phyloP scores from a whole-genome alignment of 176 grass and related monocot genomes.

The Aegilops longissima region DNA sequence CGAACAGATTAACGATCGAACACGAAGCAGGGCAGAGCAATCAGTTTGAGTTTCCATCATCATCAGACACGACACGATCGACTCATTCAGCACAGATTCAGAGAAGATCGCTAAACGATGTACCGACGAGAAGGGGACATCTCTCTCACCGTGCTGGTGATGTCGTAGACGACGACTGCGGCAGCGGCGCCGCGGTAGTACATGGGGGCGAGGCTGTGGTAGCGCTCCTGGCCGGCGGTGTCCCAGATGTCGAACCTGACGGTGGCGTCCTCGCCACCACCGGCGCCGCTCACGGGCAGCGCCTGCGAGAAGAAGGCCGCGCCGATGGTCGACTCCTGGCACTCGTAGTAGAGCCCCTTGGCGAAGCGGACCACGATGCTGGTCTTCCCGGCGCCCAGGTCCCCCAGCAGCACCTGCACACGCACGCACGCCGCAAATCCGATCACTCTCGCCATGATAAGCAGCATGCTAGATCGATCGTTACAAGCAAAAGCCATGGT shows the following conservation, averaged over 20 bases:
- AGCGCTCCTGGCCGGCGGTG: constrained; percentile 78
- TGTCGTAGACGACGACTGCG: constrained; percentile 78
- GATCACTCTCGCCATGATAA: background rate
- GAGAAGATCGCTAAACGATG: background rate
- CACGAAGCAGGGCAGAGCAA: background rate
- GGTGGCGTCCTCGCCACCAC: constrained; percentile 46
- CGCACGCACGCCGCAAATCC: background rate
- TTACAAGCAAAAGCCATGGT: too few relatives aligned
- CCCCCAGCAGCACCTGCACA: constrained; percentile 62
- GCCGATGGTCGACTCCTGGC: constrained; percentile 88
- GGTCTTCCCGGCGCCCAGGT: constrained; percentile 83
- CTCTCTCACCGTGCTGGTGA: constrained; percentile 47
- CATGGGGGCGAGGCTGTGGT: constrained; percentile 86
- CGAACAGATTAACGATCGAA: background rate
- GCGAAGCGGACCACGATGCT: constrained; percentile 73
- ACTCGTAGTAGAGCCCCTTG: constrained; percentile 74
- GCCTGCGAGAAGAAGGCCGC: constrained; percentile 84
- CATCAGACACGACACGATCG: background rate
- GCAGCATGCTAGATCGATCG: too few relatives aligned
- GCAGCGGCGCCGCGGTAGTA: constrained; percentile 76
- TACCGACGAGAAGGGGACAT: background rate
- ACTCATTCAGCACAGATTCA: background rate
- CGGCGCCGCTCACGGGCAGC: constrained; percentile 43
- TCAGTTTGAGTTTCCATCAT: background rate
- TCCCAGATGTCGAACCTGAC: constrained; percentile 88